These are phyloP conservation scores for Colletotrichum endophyticum DNA, from an alignment of 2,329 filamentous ascomycete genomes.

Conservation along the genomic window DNA sequence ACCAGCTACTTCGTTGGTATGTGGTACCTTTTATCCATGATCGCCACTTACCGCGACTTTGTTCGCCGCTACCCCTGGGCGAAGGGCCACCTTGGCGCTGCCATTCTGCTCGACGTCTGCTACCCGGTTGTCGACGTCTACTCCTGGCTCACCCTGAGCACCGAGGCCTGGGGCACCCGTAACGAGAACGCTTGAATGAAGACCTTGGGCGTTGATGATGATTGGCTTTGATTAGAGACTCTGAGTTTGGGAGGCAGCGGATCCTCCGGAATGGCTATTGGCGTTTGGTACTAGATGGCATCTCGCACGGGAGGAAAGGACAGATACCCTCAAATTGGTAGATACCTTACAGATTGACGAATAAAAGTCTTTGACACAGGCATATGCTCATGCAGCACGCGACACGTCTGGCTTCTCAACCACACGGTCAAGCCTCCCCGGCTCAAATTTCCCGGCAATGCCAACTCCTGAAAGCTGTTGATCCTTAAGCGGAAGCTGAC, in stretches of 20 bases:
- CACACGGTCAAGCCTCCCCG: not conserved
- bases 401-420: not conserved
- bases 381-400: fast-evolving
- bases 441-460: not conserved
- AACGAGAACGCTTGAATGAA: not conserved
- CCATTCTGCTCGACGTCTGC: conserved; percentile 12
- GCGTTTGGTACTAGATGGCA: not conserved
- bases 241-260: not conserved
- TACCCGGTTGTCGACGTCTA: conserved; percentile 13
- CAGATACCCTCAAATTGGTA: not conserved
- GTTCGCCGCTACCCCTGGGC: conserved; percentile 6
- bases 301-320: not conserved
- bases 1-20: not conserved
- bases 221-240: not conserved
- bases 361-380: not conserved
- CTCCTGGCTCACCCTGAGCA: conserved; percentile 6
- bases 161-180: conserved; percentile 11
- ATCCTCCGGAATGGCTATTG: not conserved
- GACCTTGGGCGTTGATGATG: not conserved
- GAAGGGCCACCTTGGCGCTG: not conserved
- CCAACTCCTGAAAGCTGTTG: not conserved
- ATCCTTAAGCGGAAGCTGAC: not conserved
- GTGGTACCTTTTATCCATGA: conserved; percentile 13
- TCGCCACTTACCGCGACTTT: not conserved
- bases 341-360: not conserved